A percentile compares a stretch with the other conserved stretches of the same genome.
Conservation (phyloP, 2,329 filamentous ascomycete genomes). For the Penicillium palitans region DNA sequence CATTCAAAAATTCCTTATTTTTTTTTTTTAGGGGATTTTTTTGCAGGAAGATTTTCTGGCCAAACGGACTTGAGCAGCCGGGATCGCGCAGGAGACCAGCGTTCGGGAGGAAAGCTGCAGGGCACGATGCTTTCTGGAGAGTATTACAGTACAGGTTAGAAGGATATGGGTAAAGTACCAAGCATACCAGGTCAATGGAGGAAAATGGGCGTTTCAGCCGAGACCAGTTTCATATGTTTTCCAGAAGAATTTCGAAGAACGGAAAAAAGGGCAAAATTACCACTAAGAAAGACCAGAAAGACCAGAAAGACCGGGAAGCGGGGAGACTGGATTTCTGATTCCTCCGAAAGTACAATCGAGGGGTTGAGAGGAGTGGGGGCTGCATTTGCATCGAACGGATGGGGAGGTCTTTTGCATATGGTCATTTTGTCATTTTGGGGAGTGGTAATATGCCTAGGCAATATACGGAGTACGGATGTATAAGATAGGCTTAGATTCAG, state of each 20-base stretch:
- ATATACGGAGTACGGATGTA: not conserved
- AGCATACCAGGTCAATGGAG: conserved; percentile 8
- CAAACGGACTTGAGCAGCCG: conserved; percentile 25
- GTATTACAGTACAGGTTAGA: conserved; percentile 16
- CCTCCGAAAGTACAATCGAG: conserved; percentile 15
- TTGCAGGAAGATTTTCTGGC: conserved; percentile 20
- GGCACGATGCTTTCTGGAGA: conserved; percentile 26
- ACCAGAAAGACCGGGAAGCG: conserved; percentile 12
- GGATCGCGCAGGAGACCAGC: conserved; percentile 26
- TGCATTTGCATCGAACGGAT: conserved; percentile 7
- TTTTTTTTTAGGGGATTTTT: not conserved
- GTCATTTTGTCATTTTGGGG: not conserved
- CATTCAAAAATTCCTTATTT: conserved; percentile 18
- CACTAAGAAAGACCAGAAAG: conserved; percentile 16
- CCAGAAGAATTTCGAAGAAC: conserved; percentile 21
- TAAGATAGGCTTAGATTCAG: conserved; percentile 10
- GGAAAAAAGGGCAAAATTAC: conserved; percentile 18
- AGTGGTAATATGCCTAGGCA: not conserved
- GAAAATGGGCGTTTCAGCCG: conserved; percentile 4
- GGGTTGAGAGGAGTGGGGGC: conserved; percentile 11
- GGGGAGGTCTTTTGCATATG: not conserved
- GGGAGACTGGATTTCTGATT: conserved; percentile 14
- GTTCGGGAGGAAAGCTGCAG: conserved; percentile 36
- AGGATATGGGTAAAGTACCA: conserved; percentile 13
- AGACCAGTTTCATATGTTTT: conserved; percentile 26